Base-by-base conservation (phyloP, 177 flowering plant species). In the Vitis hybrid region DNA sequence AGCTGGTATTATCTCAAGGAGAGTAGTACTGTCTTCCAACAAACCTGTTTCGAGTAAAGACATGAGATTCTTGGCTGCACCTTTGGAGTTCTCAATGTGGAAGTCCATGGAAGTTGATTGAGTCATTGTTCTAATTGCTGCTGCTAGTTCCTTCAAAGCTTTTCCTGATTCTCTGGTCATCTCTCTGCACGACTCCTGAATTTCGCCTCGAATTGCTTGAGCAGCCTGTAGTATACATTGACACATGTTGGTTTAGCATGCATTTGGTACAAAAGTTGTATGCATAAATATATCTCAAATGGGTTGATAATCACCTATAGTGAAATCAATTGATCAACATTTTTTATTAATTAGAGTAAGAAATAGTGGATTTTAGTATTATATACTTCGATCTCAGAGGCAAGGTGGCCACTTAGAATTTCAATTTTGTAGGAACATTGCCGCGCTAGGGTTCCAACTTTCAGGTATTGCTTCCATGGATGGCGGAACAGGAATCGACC, bases 391-490 rank as follows among this genome's bases (percentile, higher is more conserved):
- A 49, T 15, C 12, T 61, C 52, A 20, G 65, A 3, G 2, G 59
- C 3, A 15, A 71, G 68, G 64, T 63, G 47, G 57, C 44, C 0
- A 4, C 33, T 49, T 33, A 77, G 80, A 47, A 74, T 71, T 60
- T 77, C 77, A 22, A 73, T 33, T 22, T 58, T 55, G 66, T 70
- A 74, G 57, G 80, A 77, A 54, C 77, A 78, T 38, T 70, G 47
- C 1, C 77, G 72, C 18, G 66, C 20, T 18, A 73, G 52, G 65
- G 59, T 61, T 69, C 76, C 80, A 15, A 73, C 50, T 61, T 73
- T 64, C 3, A 72, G 44, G 52, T 77, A 73, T 28, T 69, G 76
- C 2, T 69, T 65, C 80, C 80, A 77, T 15, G 80, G 76, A 73
- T 77, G 78, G 15, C 66, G 60, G 38, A 56, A 73, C 33, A 56